Conservation (phyloP, 2,329 filamentous ascomycete genomes). For the Leptographium flavum region DNA sequence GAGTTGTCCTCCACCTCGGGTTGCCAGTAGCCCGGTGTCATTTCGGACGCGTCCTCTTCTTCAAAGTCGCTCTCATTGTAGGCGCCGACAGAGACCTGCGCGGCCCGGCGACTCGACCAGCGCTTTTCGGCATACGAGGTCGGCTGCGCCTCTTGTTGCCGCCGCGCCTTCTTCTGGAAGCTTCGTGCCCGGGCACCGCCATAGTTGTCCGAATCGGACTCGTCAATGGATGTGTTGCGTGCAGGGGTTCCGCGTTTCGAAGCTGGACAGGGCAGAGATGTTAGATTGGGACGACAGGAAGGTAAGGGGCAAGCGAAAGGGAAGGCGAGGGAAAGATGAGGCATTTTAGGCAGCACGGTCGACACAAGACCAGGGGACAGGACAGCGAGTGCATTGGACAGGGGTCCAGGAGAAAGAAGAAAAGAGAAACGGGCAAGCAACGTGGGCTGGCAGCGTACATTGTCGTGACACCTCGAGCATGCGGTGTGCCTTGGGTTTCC, state of each 20-base stretch:
- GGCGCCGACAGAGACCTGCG: constrained; percentile 48
- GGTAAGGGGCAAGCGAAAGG: constrained; percentile 34
- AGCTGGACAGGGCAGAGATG: constrained; percentile 22
- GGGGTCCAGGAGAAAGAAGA: neutral
- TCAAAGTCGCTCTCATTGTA: constrained; percentile 57
- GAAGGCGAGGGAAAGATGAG: constrained; percentile 17
- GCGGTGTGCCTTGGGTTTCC: constrained; percentile 55
- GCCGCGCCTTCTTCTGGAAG: constrained; percentile 62
- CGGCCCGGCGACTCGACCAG: constrained; percentile 78
- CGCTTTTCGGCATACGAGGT: constrained; percentile 65
- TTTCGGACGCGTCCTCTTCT: constrained; percentile 50
- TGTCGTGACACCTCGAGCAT: constrained; percentile 19
- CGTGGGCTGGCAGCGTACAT: constrained; percentile 10
- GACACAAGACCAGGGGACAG: neutral
- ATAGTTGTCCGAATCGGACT: constrained; percentile 64
- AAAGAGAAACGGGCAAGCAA: neutral
- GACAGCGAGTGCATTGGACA: neutral
- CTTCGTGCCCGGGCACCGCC: constrained; percentile 59
- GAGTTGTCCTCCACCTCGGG: constrained; percentile 59
- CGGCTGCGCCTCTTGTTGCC: constrained; percentile 53
- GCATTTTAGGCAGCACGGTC: constrained; percentile 11
- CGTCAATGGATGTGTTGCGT: constrained; percentile 37
- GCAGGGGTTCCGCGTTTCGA: constrained; percentile 46
- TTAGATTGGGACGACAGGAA: neutral
- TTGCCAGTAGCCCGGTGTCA: constrained; percentile 56